A percentile compares a stretch with the other conserved stretches of the same genome.
Evolutionary conservation across 192 early-diverging fungal genomes (phyloP).

Genomic region (Coemansia reversa): DNA sequence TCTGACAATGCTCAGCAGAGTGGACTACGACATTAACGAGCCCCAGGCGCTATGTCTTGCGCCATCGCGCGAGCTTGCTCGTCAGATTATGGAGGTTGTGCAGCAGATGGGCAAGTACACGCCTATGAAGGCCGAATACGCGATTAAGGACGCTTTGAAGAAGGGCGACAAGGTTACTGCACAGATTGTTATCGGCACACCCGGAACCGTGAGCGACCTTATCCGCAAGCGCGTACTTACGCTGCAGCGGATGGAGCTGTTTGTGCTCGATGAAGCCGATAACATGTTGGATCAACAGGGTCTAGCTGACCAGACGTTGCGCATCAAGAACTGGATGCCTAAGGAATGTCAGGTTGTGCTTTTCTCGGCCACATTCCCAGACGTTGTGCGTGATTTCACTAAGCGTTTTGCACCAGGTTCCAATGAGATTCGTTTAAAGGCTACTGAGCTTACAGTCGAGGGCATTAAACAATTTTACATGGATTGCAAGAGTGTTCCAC

Average conservation of each 20-base stretch:
- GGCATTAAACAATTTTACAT: slow-evolving; percentile 97
- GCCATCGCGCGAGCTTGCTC: slow-evolving; percentile 89
- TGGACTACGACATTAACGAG: slow-evolving; percentile 64
- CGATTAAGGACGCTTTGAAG: slow-evolving; percentile 70
- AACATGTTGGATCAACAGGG: slow-evolving; percentile 90
- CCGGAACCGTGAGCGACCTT: slow-evolving; percentile 84
- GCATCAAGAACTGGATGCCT: slow-evolving; percentile 76
- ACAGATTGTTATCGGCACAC: slow-evolving; percentile 92
- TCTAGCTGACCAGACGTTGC: slow-evolving; percentile 83
- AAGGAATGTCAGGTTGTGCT: slow-evolving; percentile 78
- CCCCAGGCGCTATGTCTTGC: slow-evolving; percentile 89
- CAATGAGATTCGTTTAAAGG: slow-evolving; percentile 80
- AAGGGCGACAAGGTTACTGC: slow-evolving; percentile 64
- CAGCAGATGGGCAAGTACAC: slow-evolving; percentile 92
- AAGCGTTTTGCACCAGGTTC: slow-evolving; percentile 79
- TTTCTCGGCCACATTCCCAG: slow-evolving; percentile 95
- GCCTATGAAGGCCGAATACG: slow-evolving; percentile 67
- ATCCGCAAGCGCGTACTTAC: slow-evolving; percentile 66
- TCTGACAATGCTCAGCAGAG: slow-evolving; percentile 85
- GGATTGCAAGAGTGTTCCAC: slow-evolving; percentile 77
- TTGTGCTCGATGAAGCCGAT: slow-evolving; percentile 98
- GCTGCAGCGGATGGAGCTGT: slow-evolving; percentile 65
- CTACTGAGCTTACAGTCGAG: slow-evolving; percentile 89
- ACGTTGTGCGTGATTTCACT: slow-evolving; percentile 74
- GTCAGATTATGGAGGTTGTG: slow-evolving; percentile 91